Percentiles rank a stretch among this genome's conserved stretches.
Conservation (phyloP, 306 rosid genomes). For the Trifolium subterraneum region DNA sequence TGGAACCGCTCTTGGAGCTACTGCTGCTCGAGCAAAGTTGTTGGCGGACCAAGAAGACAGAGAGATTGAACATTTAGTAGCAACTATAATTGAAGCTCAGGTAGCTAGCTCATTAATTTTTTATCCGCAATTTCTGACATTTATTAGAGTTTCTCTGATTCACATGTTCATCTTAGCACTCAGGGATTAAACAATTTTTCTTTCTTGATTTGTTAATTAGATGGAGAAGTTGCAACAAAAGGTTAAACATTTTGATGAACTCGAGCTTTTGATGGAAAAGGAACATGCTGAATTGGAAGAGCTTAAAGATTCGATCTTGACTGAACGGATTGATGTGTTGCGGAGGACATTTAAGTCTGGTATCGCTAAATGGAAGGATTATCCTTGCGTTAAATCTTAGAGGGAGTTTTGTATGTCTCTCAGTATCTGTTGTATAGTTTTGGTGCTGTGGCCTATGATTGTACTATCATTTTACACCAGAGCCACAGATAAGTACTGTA, state of each 20-base stretch:
- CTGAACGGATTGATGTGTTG: conserved; percentile 68
- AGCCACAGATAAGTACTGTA: conserved; percentile 21
- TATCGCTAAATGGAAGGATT: conserved; percentile 78
- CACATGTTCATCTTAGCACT: background rate
- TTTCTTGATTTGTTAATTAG: conserved; percentile 50
- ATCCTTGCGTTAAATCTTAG: conserved; percentile 65
- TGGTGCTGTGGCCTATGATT: conserved; percentile 21
- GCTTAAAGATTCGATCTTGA: conserved; percentile 60
- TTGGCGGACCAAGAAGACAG: conserved; percentile 92
- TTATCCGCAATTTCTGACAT: background rate
- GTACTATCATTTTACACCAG: conserved; percentile 23
- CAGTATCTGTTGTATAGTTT: conserved; percentile 5
- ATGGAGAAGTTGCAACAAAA: conserved; percentile 71
- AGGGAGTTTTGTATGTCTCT: conserved; percentile 33
- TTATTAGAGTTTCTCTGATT: conserved; percentile 25
- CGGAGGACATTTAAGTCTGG: conserved; percentile 63
- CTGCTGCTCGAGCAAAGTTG: conserved; percentile 88
- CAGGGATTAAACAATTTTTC: conserved; percentile 32
- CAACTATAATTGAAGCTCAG: conserved; percentile 84
- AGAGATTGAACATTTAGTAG: conserved; percentile 79
- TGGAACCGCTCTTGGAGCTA: conserved; percentile 93
- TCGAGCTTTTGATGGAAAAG: conserved; percentile 78
- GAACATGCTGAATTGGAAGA: conserved; percentile 69
- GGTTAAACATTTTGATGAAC: conserved; percentile 74
- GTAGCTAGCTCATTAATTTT: conserved; percentile 46